Conservation (phyloP, 1,284 basidiomycete genomes). For the Earliella scabrosa region DNA sequence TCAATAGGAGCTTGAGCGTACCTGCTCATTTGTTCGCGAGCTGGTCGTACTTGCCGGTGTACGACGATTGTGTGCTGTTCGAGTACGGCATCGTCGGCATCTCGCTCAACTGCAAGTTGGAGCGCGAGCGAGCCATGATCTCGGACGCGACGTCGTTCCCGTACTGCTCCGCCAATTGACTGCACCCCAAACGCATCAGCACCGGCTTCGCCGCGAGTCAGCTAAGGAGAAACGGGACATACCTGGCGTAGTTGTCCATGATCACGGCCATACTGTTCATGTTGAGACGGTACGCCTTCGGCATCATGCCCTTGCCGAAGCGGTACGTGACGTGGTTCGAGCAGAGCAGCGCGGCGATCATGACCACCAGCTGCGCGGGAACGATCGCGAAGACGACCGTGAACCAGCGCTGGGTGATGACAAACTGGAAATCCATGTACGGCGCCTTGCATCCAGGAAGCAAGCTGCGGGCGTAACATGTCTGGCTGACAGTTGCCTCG, state of each 20-base stretch:
- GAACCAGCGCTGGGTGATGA: slow-evolving; percentile 58
- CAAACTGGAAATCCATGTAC: slow-evolving; percentile 53
- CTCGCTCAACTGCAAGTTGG: slow-evolving; percentile 40
- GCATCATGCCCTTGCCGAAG: slow-evolving; percentile 70
- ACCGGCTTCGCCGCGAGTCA: neutral
- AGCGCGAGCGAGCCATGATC: slow-evolving; percentile 43
- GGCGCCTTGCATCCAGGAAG: slow-evolving; percentile 62
- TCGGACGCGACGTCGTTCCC: slow-evolving; percentile 47
- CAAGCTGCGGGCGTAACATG: slow-evolving; percentile 60
- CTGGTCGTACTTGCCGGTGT: slow-evolving; percentile 30
- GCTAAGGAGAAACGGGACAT: slow-evolving; percentile 24
- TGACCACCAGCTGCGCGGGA: slow-evolving; percentile 54
- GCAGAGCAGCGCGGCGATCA: slow-evolving; percentile 56
- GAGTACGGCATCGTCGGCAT: slow-evolving; percentile 38
- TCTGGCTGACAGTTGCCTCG: slow-evolving; percentile 58
- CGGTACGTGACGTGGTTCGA: slow-evolving; percentile 69
- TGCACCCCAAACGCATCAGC: slow-evolving; percentile 19
- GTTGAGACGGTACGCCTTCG: slow-evolving; percentile 64
- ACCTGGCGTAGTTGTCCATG: slow-evolving; percentile 68
- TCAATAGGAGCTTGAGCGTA: no score
- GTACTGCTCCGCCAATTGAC: slow-evolving; percentile 51
- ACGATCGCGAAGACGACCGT: slow-evolving; percentile 57
- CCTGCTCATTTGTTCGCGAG: slow-evolving; percentile 9
- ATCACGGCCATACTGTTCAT: slow-evolving; percentile 61
- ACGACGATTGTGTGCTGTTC: slow-evolving; percentile 21